These are phyloP conservation scores for Ascochyta viciae-villosae DNA, from an alignment of 2,329 filamentous ascomycete species.

Conservation along the genomic window DNA sequence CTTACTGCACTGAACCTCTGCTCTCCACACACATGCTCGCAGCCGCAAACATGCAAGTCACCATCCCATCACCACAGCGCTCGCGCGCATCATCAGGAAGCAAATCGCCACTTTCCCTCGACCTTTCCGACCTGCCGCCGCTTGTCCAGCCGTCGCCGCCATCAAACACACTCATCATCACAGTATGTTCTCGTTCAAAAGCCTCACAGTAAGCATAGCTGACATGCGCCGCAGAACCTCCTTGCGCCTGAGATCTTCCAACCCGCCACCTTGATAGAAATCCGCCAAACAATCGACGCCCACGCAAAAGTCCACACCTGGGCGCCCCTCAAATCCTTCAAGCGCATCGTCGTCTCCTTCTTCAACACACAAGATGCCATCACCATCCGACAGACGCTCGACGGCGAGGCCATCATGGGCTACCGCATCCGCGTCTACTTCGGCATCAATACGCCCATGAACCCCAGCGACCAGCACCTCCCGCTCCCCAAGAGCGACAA, in stretches of 20 bases:
- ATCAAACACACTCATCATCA: slow-evolving; percentile 85
- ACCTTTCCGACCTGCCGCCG: slow-evolving; percentile 75
- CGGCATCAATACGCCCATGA: slow-evolving; percentile 48
- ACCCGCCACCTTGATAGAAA: slow-evolving; percentile 74
- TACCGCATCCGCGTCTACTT: slow-evolving; percentile 55
- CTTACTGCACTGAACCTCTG: slow-evolving; percentile 9
- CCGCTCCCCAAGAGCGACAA: slow-evolving; percentile 63
- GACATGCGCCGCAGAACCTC: slow-evolving; percentile 62
- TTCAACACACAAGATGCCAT: slow-evolving; percentile 73
- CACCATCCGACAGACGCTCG: slow-evolving; percentile 73
- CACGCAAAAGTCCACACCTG: slow-evolving; percentile 79
- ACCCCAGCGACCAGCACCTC: slow-evolving; percentile 49
- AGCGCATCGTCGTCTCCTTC: slow-evolving; percentile 82
- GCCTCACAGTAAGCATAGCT: slow-evolving; percentile 4
- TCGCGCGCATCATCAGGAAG: slow-evolving; percentile 46
- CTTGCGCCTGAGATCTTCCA: slow-evolving; percentile 76
- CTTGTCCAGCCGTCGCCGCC: slow-evolving; percentile 74
- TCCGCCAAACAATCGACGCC: slow-evolving; percentile 72
- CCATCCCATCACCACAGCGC: slow-evolving; percentile 41
- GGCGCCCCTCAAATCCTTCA: slow-evolving; percentile 81
- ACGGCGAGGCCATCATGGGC: slow-evolving; percentile 76
- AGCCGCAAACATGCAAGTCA: slow-evolving; percentile 38
- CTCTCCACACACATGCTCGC: slow-evolving; percentile 22
- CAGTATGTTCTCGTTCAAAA: slow-evolving; percentile 49
- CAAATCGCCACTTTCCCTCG: slow-evolving; percentile 68